These are phyloP conservation scores for Arthroderma sp. DNA, from an alignment of 2,329 filamentous ascomycete species.

Conservation along the genomic window DNA sequence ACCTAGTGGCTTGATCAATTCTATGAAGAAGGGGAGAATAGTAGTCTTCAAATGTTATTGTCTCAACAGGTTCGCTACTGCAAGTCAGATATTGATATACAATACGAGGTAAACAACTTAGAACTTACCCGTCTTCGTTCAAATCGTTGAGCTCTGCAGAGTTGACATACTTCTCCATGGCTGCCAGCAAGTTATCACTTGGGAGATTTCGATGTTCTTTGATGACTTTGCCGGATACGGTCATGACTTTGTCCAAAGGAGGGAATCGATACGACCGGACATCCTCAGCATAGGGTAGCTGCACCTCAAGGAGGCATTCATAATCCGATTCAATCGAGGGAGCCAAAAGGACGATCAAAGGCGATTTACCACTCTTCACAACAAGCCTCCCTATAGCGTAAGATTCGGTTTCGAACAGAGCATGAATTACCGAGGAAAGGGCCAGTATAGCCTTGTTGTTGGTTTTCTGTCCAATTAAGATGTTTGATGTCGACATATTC, in stretches of 20 bases:
- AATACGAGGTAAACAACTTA: background rate
- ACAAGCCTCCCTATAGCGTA: conserved; percentile 82
- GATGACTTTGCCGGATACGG: conserved; percentile 67
- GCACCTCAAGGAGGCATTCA: conserved; percentile 79
- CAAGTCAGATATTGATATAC: conserved; percentile 9
- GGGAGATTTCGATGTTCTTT: conserved; percentile 77
- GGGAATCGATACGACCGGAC: conserved; percentile 83
- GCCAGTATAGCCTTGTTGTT: conserved; percentile 76
- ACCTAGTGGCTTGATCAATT: conserved; percentile 71
- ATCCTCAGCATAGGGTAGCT: conserved; percentile 87
- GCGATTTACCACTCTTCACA: conserved; percentile 67
- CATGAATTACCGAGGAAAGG: conserved; percentile 78
- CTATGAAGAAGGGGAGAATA: conserved; percentile 81
- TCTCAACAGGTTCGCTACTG: conserved; percentile 46
- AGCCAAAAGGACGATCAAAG: conserved; percentile 62
- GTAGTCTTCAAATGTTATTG: conserved; percentile 63
- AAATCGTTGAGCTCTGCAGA: conserved; percentile 70
- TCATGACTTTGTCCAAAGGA: conserved; percentile 73
- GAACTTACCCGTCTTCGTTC: conserved; percentile 58
- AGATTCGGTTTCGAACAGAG: conserved; percentile 69
- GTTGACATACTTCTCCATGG: conserved; percentile 88
- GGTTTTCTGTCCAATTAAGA: conserved; percentile 61
- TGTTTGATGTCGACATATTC: conserved; percentile 65
- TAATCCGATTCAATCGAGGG: conserved; percentile 66
- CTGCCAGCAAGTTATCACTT: conserved; percentile 54